These are phyloP conservation scores for Spinacia oleracea DNA, from an alignment of 179 eudicot species.

Conservation along the genomic window DNA sequence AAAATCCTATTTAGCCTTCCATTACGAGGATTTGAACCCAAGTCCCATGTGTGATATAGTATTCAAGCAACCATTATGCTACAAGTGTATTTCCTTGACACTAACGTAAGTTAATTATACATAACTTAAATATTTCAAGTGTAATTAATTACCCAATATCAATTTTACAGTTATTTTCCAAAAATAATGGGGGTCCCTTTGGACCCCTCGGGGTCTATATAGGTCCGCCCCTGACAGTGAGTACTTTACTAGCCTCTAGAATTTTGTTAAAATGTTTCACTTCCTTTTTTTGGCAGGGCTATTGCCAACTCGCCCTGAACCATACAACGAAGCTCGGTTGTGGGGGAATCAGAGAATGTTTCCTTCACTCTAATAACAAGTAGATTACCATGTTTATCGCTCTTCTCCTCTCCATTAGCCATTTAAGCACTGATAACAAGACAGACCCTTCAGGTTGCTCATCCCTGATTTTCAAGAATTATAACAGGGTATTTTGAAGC, in stretches of 20 bases:
- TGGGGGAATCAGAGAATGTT: background rate
- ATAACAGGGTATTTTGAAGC: conserved; percentile 3
- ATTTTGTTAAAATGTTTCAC: background rate
- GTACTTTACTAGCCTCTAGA: background rate
- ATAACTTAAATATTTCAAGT: no score
- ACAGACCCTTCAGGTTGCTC: conserved; percentile 11
- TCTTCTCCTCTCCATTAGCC: background rate
- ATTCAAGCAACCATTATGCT: no score
- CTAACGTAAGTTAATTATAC: no score
- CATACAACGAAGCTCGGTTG: background rate
- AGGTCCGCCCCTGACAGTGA: no score
- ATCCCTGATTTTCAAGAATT: background rate
- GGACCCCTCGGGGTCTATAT: no score
- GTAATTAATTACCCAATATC: no score
- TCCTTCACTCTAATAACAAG: background rate
- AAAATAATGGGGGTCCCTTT: no score
- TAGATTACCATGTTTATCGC: background rate
- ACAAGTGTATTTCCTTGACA: no score
- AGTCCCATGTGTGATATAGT: no score
- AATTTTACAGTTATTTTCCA: no score
- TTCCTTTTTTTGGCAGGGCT: conserved; percentile 15
- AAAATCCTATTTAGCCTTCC: no score
- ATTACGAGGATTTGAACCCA: no score
- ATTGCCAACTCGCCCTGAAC: conserved; percentile 14
- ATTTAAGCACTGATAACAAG: background rate